phyloP scores from a whole-genome alignment of 2,329 filamentous ascomycete genomes.

The Pyrenochaeta sp. region DNA sequence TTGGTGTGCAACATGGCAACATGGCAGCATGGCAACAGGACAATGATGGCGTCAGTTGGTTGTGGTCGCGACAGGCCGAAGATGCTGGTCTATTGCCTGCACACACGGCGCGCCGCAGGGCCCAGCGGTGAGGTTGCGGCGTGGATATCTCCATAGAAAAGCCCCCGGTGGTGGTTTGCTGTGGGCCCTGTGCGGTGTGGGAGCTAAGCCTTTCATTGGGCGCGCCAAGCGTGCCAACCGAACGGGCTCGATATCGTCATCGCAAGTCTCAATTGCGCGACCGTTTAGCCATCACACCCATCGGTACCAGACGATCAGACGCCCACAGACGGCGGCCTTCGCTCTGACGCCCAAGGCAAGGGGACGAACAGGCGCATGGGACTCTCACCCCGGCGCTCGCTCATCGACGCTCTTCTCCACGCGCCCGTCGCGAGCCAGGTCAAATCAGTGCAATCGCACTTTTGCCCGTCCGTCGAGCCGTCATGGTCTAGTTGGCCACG shows the following conservation, averaged over 20 bases:
- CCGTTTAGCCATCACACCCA: no score
- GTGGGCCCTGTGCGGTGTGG: background rate
- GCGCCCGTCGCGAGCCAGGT: no score
- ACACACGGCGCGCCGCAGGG: background rate
- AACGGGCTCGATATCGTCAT: conserved; percentile 24
- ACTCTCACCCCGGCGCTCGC: background rate
- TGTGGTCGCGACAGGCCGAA: background rate
- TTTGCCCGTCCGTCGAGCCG: background rate
- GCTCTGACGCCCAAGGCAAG: no score
- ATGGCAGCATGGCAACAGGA: background rate
- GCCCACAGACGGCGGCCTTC: no score
- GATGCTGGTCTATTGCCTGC: background rate
- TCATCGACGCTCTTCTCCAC: no score
- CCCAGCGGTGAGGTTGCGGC: background rate
- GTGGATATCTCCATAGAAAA: background rate
- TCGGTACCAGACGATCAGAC: no score
- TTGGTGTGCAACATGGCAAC: background rate
- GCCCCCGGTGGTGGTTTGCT: background rate
- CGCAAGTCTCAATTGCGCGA: conserved; percentile 29
- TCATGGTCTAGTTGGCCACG: no score
- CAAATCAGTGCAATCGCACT: background rate
- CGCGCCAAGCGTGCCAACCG: conserved; percentile 1
- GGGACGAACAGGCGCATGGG: background rate
- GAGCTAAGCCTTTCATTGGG: background rate
- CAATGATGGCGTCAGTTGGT: no score